These are phyloP conservation scores for Collybiopsis luxurians DNA, from an alignment of 768 basidiomycete genomes.

Conservation along the genomic window DNA sequence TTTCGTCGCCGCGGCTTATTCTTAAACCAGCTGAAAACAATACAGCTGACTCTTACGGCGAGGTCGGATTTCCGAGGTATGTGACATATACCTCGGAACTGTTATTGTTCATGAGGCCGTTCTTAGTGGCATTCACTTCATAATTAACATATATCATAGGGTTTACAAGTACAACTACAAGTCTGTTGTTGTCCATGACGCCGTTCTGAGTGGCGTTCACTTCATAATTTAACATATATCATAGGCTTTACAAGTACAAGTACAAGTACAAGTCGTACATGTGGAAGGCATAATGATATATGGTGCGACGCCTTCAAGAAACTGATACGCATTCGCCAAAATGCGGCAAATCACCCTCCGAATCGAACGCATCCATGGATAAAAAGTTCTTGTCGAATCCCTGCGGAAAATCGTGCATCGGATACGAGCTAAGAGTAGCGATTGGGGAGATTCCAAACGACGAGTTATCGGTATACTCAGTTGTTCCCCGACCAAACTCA, in stretches of 20 bases:
- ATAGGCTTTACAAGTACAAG: slow-evolving; percentile 1
- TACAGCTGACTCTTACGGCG: no score
- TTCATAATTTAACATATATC: background rate
- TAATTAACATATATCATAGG: background rate
- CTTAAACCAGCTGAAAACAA: no score
- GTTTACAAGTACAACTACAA: no score
- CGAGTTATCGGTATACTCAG: background rate
- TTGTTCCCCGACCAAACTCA: slow-evolving; percentile 39
- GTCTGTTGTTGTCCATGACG: no score
- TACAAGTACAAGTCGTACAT: background rate
- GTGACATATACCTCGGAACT: no score
- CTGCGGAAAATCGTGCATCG: background rate
- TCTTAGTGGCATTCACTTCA: no score
- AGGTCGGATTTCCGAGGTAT: no score
- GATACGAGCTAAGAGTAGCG: background rate
- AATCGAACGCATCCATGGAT: background rate
- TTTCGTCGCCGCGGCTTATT: no score
- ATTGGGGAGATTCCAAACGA: background rate
- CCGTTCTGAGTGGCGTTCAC: no score
- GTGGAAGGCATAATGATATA: slow-evolving; percentile 4
- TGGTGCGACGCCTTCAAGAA: background rate
- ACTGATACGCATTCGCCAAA: background rate
- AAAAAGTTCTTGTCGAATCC: background rate
- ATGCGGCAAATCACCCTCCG: background rate
- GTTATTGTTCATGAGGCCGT: no score